Percentiles rank a stretch among this genome's conserved stretches.
Evolutionary conservation across 179 eudicot genomes (phyloP).

Genomic region (Carnegiea gigantea): DNA sequence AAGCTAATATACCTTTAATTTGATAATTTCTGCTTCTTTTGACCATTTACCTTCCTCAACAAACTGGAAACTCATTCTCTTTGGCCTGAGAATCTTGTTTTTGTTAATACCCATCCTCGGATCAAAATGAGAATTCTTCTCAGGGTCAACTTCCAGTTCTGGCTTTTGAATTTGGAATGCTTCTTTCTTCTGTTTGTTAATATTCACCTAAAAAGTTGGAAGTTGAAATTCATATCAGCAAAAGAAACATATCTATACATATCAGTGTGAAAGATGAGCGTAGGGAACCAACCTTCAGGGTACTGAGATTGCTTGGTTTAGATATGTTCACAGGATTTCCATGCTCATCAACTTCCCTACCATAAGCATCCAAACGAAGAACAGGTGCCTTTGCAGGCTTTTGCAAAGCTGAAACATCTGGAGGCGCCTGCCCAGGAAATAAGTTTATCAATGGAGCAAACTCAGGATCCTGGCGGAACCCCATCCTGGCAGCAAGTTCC

Average conservation of each 20-base stretch:
- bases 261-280: slow-evolving; percentile 1
- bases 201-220: slow-evolving; percentile 66
- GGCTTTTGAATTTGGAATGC: slow-evolving; percentile 96
- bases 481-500: slow-evolving; percentile 90
- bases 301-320: slow-evolving; percentile 73
- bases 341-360: slow-evolving; percentile 96
- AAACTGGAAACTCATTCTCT: slow-evolving; percentile 77
- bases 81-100: slow-evolving; percentile 84
- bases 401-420: slow-evolving; percentile 62
- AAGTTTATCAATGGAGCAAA: slow-evolving; percentile 84
- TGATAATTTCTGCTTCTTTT: slow-evolving; percentile 82
- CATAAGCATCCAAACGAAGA: slow-evolving; percentile 86
- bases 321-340: slow-evolving; percentile 82
- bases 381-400: slow-evolving; percentile 96
- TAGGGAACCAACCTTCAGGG: slow-evolving; percentile 65
- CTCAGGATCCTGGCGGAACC: slow-evolving; percentile 91
- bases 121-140: slow-evolving; percentile 84
- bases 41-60: slow-evolving; percentile 99
- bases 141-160: slow-evolving; percentile 87
- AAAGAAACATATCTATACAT: not conserved
- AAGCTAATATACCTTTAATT: slow-evolving; percentile 58
- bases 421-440: slow-evolving; percentile 81
- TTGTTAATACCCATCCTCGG: slow-evolving; percentile 89
- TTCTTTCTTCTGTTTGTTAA: slow-evolving; percentile 96
- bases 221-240: slow-evolving; percentile 5